Conservation (phyloP, 2,329 filamentous ascomycete species). For the Stagonosporopsis tanaceti region DNA sequence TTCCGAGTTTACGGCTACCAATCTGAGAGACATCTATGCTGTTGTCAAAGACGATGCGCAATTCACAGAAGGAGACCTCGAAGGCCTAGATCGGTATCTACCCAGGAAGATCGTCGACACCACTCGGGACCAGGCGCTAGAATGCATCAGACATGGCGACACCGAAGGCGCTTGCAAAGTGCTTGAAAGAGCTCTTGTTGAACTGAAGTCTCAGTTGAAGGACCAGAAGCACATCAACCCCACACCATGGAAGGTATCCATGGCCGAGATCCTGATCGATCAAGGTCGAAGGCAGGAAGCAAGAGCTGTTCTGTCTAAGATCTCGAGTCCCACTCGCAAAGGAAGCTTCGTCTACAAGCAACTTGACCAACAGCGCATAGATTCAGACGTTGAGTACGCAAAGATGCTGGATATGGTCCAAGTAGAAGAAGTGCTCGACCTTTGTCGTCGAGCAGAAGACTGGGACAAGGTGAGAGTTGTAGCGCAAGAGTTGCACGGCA, state of each 20-base stretch:
- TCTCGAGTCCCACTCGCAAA: not conserved
- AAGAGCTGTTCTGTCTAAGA: not conserved
- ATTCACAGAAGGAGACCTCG: not conserved
- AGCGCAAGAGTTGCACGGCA: not conserved
- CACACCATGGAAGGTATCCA: not conserved
- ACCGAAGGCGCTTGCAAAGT: not conserved
- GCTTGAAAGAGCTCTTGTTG: not conserved
- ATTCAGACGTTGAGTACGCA: not conserved
- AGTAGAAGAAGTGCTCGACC: not conserved
- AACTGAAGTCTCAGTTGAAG: not conserved
- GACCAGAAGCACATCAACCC: not conserved
- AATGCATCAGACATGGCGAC: not conserved
- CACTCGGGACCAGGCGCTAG: constrained; percentile 3
- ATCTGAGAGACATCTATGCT: not conserved
- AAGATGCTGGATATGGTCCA: not conserved
- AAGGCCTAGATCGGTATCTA: not conserved
- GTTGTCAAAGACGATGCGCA: not conserved
- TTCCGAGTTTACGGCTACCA: not conserved
- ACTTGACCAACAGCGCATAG: not conserved
- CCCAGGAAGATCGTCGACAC: not conserved
- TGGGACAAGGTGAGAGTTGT: constrained; percentile 3
- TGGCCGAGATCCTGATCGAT: constrained; percentile 5
- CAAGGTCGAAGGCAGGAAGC: constrained; percentile 2
- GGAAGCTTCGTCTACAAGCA: not conserved
- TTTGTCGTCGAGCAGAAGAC: constrained; percentile 1